A percentile compares a stretch with the other conserved stretches of the same genome.
These are phyloP conservation scores for Solanum etuberosum DNA, from an alignment of 257 asterid species.

Conservation along the genomic window DNA sequence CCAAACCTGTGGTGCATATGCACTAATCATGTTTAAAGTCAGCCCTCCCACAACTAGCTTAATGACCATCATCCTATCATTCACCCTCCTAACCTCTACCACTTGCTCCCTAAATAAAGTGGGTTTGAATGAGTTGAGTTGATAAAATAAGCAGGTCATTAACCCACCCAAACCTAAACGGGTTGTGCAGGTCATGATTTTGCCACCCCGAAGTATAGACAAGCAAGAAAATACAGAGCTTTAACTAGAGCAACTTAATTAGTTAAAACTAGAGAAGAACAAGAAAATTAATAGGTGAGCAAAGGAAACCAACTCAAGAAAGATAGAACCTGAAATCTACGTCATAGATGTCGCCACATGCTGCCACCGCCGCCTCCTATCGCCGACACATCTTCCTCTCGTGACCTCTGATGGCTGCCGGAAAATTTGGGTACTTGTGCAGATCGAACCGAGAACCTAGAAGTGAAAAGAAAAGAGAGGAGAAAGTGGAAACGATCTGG, in stretches of 20 bases:
- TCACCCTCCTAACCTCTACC: background rate
- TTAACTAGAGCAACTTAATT: background rate
- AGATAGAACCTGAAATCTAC: background rate
- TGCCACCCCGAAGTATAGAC: background rate
- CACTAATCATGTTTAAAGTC: background rate
- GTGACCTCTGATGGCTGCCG: background rate
- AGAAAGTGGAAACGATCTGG: background rate
- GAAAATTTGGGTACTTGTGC: background rate
- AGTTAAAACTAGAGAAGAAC: background rate
- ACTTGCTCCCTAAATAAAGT: background rate
- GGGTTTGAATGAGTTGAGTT: background rate
- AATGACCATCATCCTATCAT: background rate
- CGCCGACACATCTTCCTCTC: background rate
- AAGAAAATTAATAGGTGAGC: background rate
- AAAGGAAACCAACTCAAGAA: background rate
- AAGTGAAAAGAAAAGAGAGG: no score
- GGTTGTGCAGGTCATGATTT: background rate
- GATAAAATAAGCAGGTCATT: background rate
- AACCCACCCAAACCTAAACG: background rate
- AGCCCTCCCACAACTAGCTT: background rate
- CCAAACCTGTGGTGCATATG: background rate
- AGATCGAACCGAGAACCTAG: background rate
- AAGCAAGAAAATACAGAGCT: background rate
- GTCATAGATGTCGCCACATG: background rate
- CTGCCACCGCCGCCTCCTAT: background rate